Evolutionary conservation across 2,329 filamentous ascomycete genomes (phyloP).

Genomic region (Hawksworthiomyces lignivorus): DNA sequence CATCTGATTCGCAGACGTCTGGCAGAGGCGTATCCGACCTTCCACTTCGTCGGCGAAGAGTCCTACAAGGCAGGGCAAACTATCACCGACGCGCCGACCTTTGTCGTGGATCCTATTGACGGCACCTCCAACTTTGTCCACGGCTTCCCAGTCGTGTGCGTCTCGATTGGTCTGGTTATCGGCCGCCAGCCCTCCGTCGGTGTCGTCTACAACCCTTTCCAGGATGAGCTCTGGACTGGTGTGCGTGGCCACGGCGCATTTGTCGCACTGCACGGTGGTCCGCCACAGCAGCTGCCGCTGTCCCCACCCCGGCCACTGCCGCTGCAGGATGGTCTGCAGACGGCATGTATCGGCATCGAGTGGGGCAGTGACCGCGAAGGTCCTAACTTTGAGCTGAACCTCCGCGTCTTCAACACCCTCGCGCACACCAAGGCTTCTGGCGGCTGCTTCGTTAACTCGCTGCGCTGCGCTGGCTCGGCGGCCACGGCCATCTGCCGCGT

Average conservation of each 20-base stretch:
- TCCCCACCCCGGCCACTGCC: conserved; percentile 31
- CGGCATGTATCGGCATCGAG: conserved; percentile 60
- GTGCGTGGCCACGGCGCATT: conserved; percentile 60
- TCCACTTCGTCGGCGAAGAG: conserved; percentile 67
- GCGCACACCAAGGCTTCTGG: conserved; percentile 34
- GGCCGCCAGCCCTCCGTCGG: conserved; percentile 56
- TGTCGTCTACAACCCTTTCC: conserved; percentile 74
- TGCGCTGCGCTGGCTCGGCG: conserved; percentile 62
- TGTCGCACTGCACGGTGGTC: conserved; percentile 31
- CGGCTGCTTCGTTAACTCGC: conserved; percentile 59
- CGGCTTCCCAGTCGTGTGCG: conserved; percentile 63
- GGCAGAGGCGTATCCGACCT: conserved; percentile 42
- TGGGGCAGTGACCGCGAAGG: conserved; percentile 65
- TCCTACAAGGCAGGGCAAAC: conserved; percentile 60
- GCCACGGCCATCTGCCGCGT: conserved; percentile 68
- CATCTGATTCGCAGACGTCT: conserved; percentile 50
- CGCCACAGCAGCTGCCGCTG: conserved; percentile 29
- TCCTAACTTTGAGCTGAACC: conserved; percentile 62
- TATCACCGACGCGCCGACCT: conserved; percentile 61
- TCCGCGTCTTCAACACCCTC: conserved; percentile 45
- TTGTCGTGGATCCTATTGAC: conserved; percentile 76
- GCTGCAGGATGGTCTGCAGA: conserved; percentile 51
- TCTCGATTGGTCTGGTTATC: conserved; percentile 65
- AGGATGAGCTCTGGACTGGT: conserved; percentile 58
- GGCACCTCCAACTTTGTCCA: conserved; percentile 78